Conservation (phyloP, 176 grass and related monocot species). For the Saccharum officinarum region DNA sequence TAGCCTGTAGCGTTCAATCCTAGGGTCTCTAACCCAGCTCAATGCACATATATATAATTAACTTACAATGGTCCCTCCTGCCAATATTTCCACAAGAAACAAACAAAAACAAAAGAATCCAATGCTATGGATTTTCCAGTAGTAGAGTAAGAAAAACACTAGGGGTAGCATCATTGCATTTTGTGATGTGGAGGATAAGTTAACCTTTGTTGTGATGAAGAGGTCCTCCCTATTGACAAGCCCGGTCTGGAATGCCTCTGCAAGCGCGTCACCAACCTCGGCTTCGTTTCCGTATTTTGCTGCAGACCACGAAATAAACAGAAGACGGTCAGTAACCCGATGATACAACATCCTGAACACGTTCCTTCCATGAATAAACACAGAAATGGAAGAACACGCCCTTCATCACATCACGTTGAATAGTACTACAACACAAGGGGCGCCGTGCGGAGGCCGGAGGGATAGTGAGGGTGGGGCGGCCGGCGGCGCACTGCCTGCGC, state of each 20-base stretch:
- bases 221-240: conserved; percentile 29
- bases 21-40: too few relatives aligned
- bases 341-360: too few relatives aligned
- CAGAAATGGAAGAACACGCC: background rate
- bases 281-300: conserved; percentile 89
- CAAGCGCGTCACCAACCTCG: conserved; percentile 83
- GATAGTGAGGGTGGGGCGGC: background rate
- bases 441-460: background rate
- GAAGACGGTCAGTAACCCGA: too few relatives aligned
- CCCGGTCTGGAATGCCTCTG: conserved; percentile 69
- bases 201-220: conserved; percentile 62
- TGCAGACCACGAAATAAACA: conserved; percentile 5
- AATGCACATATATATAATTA: too few relatives aligned
- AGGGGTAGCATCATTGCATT: background rate
- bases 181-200: background rate
- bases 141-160: background rate
- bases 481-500: background rate
- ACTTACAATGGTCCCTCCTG: too few relatives aligned
- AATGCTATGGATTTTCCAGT: background rate
- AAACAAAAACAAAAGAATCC: too few relatives aligned
- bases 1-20: too few relatives aligned
- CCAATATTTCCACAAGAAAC: too few relatives aligned
- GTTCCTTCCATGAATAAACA: too few relatives aligned
- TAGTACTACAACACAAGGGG: background rate
- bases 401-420: background rate